phyloP scores from a whole-genome alignment of 805 yeast species.

The Myxozyma neglecta region DNA sequence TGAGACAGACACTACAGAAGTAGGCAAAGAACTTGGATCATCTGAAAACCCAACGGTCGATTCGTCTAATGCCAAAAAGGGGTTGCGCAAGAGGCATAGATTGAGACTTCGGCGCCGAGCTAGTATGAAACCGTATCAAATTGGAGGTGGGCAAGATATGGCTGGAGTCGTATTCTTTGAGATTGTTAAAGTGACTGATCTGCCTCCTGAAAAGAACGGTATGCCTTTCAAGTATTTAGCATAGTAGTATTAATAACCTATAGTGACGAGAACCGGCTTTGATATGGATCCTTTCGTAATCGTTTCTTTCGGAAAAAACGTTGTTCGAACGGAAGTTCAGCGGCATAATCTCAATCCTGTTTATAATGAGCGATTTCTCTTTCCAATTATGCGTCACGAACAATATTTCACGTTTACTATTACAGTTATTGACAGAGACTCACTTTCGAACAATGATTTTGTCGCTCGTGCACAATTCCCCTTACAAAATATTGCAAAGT shows the following conservation, averaged over 20 bases:
- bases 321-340: constrained; percentile 80
- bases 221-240: not conserved
- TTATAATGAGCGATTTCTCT: constrained; percentile 75
- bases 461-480: constrained; percentile 68
- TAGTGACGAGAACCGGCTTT: constrained; percentile 67
- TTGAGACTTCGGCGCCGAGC: constrained; percentile 3
- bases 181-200: constrained; percentile 65
- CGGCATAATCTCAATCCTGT: constrained; percentile 80
- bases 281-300: constrained; percentile 98
- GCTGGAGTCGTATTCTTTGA: constrained; percentile 77
- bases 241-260: not conserved
- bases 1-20: not conserved
- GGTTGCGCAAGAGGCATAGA: not conserved
- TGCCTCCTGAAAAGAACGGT: constrained; percentile 71
- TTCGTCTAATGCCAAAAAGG: not conserved
- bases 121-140: constrained; percentile 8
- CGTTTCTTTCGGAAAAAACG: constrained; percentile 82
- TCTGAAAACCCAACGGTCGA: not conserved
- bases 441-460: constrained; percentile 76
- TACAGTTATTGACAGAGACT: constrained; percentile 80
- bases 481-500: constrained; percentile 48
- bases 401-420: constrained; percentile 63
- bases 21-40: not conserved
- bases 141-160: constrained; percentile 34
- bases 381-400: constrained; percentile 72